Base-by-base conservation (phyloP, 73 alveolate species). In the Loxodes magnus region DNA sequence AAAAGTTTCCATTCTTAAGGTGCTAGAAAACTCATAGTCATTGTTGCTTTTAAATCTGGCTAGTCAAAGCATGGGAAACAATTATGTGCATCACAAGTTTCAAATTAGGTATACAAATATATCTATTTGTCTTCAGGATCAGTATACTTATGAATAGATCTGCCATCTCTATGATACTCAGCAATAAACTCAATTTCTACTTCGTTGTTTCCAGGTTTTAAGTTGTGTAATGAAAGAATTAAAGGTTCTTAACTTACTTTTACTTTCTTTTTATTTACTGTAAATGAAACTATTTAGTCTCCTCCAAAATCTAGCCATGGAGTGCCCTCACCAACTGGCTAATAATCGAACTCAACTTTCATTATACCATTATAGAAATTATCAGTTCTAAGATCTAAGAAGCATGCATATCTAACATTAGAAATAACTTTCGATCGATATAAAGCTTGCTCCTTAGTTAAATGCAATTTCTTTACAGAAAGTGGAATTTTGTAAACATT, bases 61-160 rank as follows among this genome's bases (percentile, higher is more conserved):
- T 92, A 83, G 61, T 92, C 99, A 62, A 92, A 92, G 53, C 96
- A 88, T 25, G 99, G 99, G 66, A 92, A 85, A 53, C 71, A 74
- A 35, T 82, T 67, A 35, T 90, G 82, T 42, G 97, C 94, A 76
- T 90, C 87, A 61, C 77, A 73, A 21, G 97, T 92, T 38, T 87
- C 97, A 64, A 64, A 87, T 82, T 87, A 82, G 9, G 97, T 71
- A 67, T 87, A 90, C 34, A 89, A 70, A 63, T 90, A 90, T 56
- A 71, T 90, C 48, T 82, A 74, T 43, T 78, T 52, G 70, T 90
- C 98, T 15, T 70, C 68, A 10, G 87, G 79, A 54, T 90, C 98
- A 23, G 65, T 87, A 64, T 71, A 90, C 36, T 81, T 75, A 73
- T 90, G 98, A 23, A 90, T 54, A 7, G 96, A 96, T 28, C 67